A percentile compares a stretch with the other conserved stretches of the same genome.
Evolutionary conservation across 2,329 filamentous ascomycete genomes (phyloP).

Genomic region (Apiospora malaysiana): DNA sequence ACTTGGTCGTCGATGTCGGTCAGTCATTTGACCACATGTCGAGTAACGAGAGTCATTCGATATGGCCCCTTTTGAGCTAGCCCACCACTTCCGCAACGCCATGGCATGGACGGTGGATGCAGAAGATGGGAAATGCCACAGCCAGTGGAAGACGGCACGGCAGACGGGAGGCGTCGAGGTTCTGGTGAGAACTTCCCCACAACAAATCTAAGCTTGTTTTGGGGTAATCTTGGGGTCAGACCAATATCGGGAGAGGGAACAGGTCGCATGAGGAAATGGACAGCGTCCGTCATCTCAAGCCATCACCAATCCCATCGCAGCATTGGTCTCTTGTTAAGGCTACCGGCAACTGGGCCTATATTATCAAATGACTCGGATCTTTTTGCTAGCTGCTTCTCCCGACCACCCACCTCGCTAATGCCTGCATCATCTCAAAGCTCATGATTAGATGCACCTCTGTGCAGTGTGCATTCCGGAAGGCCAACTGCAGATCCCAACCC

Average conservation of each 20-base stretch:
- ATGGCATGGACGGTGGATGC: neutral
- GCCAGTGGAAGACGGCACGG: constrained; percentile 2
- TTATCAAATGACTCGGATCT: constrained; percentile 16
- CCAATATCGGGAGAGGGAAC: constrained; percentile 6
- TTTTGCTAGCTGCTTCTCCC: neutral
- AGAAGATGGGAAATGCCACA: neutral
- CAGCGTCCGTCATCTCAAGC: neutral
- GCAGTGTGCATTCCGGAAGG: neutral
- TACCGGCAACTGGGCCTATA: neutral
- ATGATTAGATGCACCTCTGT: constrained; percentile 11
- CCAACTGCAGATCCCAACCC: neutral
- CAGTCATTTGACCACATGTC: neutral
- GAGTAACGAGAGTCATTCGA: neutral
- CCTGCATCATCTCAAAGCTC: neutral
- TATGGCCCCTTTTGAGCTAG: neutral
- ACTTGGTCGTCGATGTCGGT: neutral
- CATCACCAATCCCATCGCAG: neutral
- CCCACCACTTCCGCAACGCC: neutral
- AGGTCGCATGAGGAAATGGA: neutral
- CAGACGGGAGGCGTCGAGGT: constrained; percentile 10
- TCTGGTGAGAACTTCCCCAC: constrained; percentile 6
- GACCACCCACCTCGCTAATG: constrained; percentile 11
- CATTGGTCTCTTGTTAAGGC: neutral
- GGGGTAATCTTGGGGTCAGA: constrained; percentile 21
- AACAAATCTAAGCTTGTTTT: constrained; percentile 8